Evolutionary conservation across 345 rosid species (phyloP).

Genomic region (Eucalyptus coolabah): DNA sequence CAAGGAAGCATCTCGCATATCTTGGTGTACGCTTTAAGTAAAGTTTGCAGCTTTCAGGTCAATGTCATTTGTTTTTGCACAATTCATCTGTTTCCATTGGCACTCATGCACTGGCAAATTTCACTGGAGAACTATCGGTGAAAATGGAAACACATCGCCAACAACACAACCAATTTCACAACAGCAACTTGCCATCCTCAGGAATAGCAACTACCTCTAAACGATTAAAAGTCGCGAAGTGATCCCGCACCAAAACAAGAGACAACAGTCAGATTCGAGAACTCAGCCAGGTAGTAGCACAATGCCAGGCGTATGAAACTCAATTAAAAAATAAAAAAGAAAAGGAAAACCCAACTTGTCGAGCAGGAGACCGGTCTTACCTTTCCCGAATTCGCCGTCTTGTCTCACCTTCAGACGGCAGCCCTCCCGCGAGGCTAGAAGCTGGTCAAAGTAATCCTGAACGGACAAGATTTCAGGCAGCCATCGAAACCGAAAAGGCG

Average conservation of each 20-base stretch:
- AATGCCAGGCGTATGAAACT: no score
- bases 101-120: neutral
- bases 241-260: no score
- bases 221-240: no score
- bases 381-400: slow-evolving; percentile 36
- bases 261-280: no score
- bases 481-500: neutral
- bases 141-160: neutral
- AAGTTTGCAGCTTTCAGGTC: neutral
- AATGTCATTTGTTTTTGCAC: neutral
- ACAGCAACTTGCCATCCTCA: no score
- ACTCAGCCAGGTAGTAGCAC: no score
- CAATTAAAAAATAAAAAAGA: no score
- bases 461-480: neutral
- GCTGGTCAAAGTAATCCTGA: slow-evolving; percentile 77
- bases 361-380: slow-evolving; percentile 3
- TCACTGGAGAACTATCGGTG: fast-evolving
- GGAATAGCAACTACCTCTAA: no score
- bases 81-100: neutral
- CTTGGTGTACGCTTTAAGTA: neutral
- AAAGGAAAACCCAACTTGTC: no score
- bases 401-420: slow-evolving; percentile 38
- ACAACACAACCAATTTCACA: no score
- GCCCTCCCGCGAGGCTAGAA: slow-evolving; percentile 29
- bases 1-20: neutral